Evolutionary conservation across 768 basidiomycete species (phyloP).

Genomic region (Termitomyces eurrhizus): DNA sequence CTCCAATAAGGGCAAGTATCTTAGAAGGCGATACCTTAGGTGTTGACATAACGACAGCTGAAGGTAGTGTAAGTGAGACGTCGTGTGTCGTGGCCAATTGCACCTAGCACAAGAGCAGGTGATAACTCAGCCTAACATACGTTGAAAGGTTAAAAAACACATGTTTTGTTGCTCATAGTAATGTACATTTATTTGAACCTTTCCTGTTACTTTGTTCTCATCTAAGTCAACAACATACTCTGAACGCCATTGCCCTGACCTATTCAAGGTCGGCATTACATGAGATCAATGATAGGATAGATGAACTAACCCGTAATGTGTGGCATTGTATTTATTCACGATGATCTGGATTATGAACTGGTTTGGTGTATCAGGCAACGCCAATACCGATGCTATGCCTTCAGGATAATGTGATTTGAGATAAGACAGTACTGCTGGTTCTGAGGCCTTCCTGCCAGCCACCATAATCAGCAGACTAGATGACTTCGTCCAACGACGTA

Average conservation of each 20-base stretch:
- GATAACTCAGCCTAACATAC: neutral
- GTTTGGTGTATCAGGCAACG: constrained; percentile 38
- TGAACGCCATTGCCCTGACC: constrained; percentile 96
- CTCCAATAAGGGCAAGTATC: constrained; percentile 75
- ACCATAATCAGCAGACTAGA: neutral
- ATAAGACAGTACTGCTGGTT: constrained; percentile 64
- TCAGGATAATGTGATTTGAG: constrained; percentile 78
- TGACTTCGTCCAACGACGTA: constrained; percentile 26
- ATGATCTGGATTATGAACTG: constrained; percentile 77
- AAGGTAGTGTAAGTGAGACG: constrained; percentile 59
- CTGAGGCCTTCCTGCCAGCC: constrained; percentile 57
- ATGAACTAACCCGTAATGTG: constrained; percentile 77
- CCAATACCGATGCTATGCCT: constrained; percentile 73
- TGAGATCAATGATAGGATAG: neutral
- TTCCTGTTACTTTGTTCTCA: constrained; percentile 58
- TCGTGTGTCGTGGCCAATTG: constrained; percentile 81
- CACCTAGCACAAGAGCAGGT: constrained; percentile 48
- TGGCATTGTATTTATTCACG: constrained; percentile 93
- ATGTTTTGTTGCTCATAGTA: constrained; percentile 99
- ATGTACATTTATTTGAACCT: constrained; percentile 81
- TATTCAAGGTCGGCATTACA: constrained; percentile 24
- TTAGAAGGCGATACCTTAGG: constrained; percentile 57
- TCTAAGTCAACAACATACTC: constrained; percentile 73
- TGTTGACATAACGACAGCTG: constrained; percentile 49
- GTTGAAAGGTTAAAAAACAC: constrained; percentile 17